Evolutionary conservation across 306 rosid genomes (phyloP).

Genomic region (Rosa rugosa): DNA sequence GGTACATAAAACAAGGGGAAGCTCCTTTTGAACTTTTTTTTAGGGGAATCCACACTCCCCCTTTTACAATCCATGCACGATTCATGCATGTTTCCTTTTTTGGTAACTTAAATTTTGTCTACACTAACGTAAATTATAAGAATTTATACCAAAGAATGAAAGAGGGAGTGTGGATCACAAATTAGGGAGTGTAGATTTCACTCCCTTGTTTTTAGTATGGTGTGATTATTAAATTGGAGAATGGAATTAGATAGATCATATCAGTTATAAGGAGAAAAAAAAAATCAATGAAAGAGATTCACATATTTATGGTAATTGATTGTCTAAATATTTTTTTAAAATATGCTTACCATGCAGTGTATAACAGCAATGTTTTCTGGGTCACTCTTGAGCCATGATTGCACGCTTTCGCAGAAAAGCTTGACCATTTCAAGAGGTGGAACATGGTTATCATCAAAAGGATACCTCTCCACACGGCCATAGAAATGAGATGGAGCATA

Average conservation of each 20-base stretch:
- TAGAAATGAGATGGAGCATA: constrained; percentile 77
- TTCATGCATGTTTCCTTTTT: too few relatives aligned
- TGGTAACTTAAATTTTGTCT: too few relatives aligned
- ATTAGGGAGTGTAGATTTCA: too few relatives aligned
- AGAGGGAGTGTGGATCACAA: too few relatives aligned
- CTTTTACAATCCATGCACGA: too few relatives aligned
- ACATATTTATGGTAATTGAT: background rate
- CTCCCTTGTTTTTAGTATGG: background rate
- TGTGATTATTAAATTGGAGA: background rate
- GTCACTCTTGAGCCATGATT: constrained; percentile 68
- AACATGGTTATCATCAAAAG: constrained; percentile 94
- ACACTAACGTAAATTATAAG: too few relatives aligned
- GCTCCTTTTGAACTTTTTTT: background rate
- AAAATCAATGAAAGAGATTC: background rate
- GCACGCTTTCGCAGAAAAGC: constrained; percentile 74
- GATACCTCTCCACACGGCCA: constrained; percentile 82
- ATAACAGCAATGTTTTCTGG: constrained; percentile 75
- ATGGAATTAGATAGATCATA: background rate
- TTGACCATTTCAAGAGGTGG: constrained; percentile 77
- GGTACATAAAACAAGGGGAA: background rate
- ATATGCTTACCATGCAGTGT: constrained; percentile 83
- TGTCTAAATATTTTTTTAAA: background rate
- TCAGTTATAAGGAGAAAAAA: background rate
- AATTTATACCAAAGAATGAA: too few relatives aligned
- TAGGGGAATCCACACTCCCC: too few relatives aligned